Evolutionary conservation across 2,329 filamentous ascomycete genomes (phyloP), one percentile per base, ranked within the genome.

Genomic region (Talaromyces pinophilus): DNA sequence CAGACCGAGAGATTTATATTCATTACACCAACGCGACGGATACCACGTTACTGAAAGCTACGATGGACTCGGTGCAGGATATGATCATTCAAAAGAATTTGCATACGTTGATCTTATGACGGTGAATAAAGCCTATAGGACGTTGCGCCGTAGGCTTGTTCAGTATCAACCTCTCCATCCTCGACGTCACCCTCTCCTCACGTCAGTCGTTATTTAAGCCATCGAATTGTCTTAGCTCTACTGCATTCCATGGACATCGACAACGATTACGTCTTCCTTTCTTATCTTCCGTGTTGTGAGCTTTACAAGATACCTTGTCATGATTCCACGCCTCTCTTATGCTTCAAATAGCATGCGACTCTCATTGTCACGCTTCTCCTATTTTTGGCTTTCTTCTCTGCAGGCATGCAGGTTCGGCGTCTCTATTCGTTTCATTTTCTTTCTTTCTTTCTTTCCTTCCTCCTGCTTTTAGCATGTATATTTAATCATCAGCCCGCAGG

Each of bases 81-180:
- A 94, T 92, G 88, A 92, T 93, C 73, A 92, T 93, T 73, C 90
- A 93, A 79, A 90, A 90, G 76, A 93, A 93, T 77, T 84, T 93
- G 65, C 91, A 92, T 80, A 89, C 90, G 79, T 82, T 93, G 73
- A 92, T 93, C 74, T 82, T 91, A 79, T 91, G 64, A 68, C 80
- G 85, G 42, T 66, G 55, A 61, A n/a, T 38, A 6, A 65, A 19
- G 17, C 61, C 54, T 25, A 30, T 59, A 30, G 22, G 30, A 59
- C 50, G 28, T 30, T 44, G 33, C 46, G 10, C 35, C 50, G 52
- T n/a, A 3, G 40, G 38, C 38, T 60, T 60, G 10, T 38, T 59
- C n/a, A 38, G 1, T 40, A 7, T 40, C 33, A 25, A 17, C 35
- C 33, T 38, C 30, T 40, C 33, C 33, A 35, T 59, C 40, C 33